A percentile compares a stretch with the other conserved stretches of the same genome.
Evolutionary conservation across 2,329 filamentous ascomycete genomes (phyloP).

Genomic region (Beauveria scarabaeidicola): DNA sequence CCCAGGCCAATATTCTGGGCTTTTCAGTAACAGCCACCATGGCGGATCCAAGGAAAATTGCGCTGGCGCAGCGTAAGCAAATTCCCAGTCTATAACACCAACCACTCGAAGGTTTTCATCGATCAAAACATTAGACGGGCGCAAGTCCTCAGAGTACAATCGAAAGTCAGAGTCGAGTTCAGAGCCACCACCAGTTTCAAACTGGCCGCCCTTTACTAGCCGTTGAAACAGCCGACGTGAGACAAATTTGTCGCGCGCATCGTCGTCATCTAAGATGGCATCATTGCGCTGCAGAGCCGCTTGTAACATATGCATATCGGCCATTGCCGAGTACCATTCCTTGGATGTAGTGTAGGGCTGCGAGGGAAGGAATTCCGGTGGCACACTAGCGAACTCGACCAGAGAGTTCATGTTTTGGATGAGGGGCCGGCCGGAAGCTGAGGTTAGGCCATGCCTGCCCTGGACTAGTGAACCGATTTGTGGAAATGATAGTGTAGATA

Average conservation of each 20-base stretch:
- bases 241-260: conserved; percentile 25
- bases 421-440: conserved; percentile 25
- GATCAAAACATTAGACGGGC: conserved; percentile 25
- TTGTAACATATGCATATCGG: conserved; percentile 29
- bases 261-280: conserved; percentile 22
- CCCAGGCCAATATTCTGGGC: conserved; percentile 23
- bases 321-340: conserved; percentile 26
- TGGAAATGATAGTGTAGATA: conserved; percentile 25
- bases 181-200: background rate
- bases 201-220: conserved; percentile 15
- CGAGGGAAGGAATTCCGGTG: conserved; percentile 17
- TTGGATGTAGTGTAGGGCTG: conserved; percentile 21
- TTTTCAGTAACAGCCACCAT: conserved; percentile 30
- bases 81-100: conserved; percentile 35
- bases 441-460: conserved; percentile 18
- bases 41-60: conserved; percentile 29
- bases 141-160: conserved; percentile 22
- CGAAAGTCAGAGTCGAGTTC: conserved; percentile 10
- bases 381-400: conserved; percentile 17
- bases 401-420: conserved; percentile 32
- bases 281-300: conserved; percentile 30
- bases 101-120: conserved; percentile 20
- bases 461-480: conserved; percentile 30
- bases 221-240: conserved; percentile 26
- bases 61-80: conserved; percentile 22